Base-by-base conservation (phyloP, 768 basidiomycete genomes). In the Naganishia vishniacii region DNA sequence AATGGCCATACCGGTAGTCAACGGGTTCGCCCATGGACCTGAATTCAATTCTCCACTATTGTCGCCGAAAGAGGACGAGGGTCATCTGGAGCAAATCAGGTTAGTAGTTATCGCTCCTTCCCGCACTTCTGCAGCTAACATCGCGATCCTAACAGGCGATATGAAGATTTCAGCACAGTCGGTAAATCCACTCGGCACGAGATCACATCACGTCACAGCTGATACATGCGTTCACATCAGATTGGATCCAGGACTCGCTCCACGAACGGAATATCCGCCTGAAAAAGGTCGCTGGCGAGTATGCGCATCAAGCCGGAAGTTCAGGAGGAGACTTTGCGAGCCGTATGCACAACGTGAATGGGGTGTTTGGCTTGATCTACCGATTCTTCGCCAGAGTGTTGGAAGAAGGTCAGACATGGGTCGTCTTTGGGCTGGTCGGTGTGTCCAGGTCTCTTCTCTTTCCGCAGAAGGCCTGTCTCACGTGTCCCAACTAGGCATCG, bases 201-300 rank as follows among this genome's bases (percentile, higher is more conserved):
- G 59, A 42, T 67, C 29, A 48, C 48, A 60, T 67, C 25, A 56
- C 59, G 70, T 65, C 67, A 49, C 56, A 16, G 49, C 6, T 31
- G 62, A 53, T 60, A 62, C 64, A 18, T 44, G 2, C 8, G 28
- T 34, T 23, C 28, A n/a, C 45, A 34, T n/a, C 70, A 95, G 94
- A 98, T 75, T 98, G 94, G 94, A 88, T 98, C 49, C 89, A 95
- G 72, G 94, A 98, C 79, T 89, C 91, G 2, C 84, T 92, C 45
- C 82, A 89, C 32, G 94, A 98, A 73, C 83, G 91, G 28, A 88
- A 87, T 67, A 81, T 88, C 69, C 85, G 90, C 25, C 80, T 71
- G 7, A 70, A 73, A 23, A 62, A 62, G 2, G 69, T 71, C 4
- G 47, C 71, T 0, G 47, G 65, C 15, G 63, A 59, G 16, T 44